Evolutionary conservation across 176 grass and related monocot genomes (phyloP).

Genomic region (Pontederia crassipes): DNA sequence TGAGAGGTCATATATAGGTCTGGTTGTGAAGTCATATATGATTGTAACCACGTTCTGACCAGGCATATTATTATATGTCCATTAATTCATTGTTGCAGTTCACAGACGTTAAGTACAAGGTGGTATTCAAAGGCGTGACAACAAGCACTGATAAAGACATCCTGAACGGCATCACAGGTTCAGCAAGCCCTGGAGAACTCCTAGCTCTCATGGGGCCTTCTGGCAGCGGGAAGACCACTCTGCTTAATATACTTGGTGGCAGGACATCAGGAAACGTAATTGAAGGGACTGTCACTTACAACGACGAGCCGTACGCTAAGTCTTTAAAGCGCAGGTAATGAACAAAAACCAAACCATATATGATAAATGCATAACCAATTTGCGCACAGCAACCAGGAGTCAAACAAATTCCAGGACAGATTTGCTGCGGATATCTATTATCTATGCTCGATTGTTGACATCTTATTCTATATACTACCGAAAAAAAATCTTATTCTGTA

Average conservation of each 20-base stretch:
- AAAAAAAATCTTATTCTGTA: too few relatives aligned
- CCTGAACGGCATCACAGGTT: conserved; percentile 68
- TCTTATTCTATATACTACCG: too few relatives aligned
- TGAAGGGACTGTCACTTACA: conserved; percentile 70
- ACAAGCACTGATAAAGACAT: conserved; percentile 37
- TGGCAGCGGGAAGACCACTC: conserved; percentile 89
- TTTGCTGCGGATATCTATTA: too few relatives aligned
- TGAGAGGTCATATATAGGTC: neutral
- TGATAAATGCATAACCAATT: too few relatives aligned
- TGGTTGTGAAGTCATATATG: neutral
- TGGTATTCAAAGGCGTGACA: conserved; percentile 39
- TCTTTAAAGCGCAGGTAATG: conserved; percentile 79
- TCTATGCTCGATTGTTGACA: too few relatives aligned
- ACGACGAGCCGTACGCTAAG: conserved; percentile 68
- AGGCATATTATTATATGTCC: too few relatives aligned
- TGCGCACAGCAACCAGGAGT: neutral
- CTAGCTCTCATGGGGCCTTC: conserved; percentile 91
- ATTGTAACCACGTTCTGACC: too few relatives aligned
- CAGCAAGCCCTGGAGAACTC: conserved; percentile 62
- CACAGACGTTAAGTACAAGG: conserved; percentile 70
- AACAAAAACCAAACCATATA: neutral
- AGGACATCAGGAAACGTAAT: conserved; percentile 27
- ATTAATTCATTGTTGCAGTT: conserved; percentile 38
- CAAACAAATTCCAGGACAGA: neutral
- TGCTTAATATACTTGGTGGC: conserved; percentile 81